Evolutionary conservation across 805 yeast genomes (phyloP), one percentile per base, ranked within the genome.

Genomic region (Schwanniomyces vanrijiae): DNA sequence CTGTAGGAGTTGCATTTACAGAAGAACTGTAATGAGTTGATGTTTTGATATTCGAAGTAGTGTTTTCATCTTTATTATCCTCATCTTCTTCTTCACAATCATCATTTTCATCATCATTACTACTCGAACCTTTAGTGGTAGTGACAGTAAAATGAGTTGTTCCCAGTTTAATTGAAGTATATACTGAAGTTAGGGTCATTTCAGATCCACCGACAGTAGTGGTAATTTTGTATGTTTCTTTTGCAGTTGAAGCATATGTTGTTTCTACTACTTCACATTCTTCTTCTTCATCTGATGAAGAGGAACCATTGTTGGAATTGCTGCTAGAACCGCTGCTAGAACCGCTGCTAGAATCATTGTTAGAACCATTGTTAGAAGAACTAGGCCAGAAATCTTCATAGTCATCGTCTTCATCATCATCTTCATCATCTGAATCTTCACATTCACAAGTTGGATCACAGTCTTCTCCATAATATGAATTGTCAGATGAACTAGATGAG

Each of bases 371-470:
- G 19, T 46, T 47, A 16, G 43, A 56, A 16, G 42, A 49, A 5
- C 52, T 56, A 19, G 25, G 11, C 22, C 37, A 33, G 31, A 14
- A 45, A 16, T 38, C 16, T 14, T 43, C 42, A n/a, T 44, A 47
- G 33, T 39, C 37, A 3, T 42, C 51, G 14, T 49, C 51, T 20
- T 47, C 52, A 25, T 53, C 52, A n/a, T 53, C 51, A 9, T 47
- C 48, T 26, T 49, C 50, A 24, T 50, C 53, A 29, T 50, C 52
- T 26, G 46, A 45, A 21, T 49, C 55, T 4, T 52, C 54, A 34
- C 53, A 50, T 14, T 49, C 57, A 19, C 48, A 51, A 28, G 42
- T 53, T 34, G 37, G 43, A 37, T 42, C 44, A 39, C 46, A 42
- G 1, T 45, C 51, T 13, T 28, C 51, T 10, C 11, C 37, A n/a